phyloP scores from a whole-genome alignment of 2,329 filamentous ascomycete genomes.

The Cordyceps farinosa region DNA sequence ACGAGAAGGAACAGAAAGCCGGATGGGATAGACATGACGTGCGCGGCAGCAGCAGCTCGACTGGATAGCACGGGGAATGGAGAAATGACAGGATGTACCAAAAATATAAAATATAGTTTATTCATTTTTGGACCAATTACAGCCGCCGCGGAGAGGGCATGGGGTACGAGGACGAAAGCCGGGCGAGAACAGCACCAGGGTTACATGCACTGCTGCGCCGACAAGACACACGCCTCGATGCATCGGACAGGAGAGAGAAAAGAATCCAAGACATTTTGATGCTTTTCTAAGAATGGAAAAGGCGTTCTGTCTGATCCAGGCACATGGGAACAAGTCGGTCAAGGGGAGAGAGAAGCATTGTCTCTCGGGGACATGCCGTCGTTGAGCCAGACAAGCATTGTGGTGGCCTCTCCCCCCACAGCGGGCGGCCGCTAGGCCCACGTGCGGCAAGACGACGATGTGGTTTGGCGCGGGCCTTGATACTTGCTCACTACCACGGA shows the following conservation, averaged over 20 bases:
- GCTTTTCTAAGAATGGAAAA: background rate
- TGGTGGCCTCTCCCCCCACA: background rate
- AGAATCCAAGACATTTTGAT: background rate
- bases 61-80: too few relatives aligned
- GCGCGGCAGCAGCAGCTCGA: too few relatives aligned
- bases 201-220: background rate
- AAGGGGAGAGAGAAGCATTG: background rate
- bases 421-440: slow-evolving; percentile 21
- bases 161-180: background rate
- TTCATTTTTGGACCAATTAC: background rate
- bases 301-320: background rate
- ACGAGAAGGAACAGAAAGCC: too few relatives aligned
- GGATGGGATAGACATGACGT: too few relatives aligned
- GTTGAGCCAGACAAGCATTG: background rate
- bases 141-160: background rate
- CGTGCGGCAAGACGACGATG: slow-evolving; percentile 28
- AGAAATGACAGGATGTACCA: background rate
- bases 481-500: background rate
- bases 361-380: background rate
- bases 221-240: background rate
- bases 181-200: background rate
- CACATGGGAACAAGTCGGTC: background rate
- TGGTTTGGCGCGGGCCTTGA: slow-evolving; percentile 12
- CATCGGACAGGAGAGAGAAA: background rate
- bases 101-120: too few relatives aligned